These are phyloP conservation scores for Rhizopus arrhizus DNA, from an alignment of 371 early-diverging fungal species.

Conservation along the genomic window DNA sequence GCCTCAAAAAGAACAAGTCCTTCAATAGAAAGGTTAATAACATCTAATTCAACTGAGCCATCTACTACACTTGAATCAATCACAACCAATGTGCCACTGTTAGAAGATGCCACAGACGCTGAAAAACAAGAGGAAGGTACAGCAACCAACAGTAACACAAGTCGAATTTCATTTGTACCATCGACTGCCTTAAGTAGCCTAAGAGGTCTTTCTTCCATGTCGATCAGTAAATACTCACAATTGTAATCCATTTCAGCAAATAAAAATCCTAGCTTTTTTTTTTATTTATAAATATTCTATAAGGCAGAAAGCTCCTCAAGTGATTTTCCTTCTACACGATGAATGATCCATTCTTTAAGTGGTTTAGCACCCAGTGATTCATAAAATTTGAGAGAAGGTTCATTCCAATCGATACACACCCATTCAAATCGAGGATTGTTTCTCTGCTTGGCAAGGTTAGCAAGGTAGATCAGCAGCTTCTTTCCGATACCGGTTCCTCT, in stretches of 20 bases:
- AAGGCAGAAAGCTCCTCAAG: slow-evolving; percentile 56
- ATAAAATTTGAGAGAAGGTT: slow-evolving; percentile 65
- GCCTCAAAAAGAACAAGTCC: slow-evolving; percentile 9
- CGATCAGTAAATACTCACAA: slow-evolving; percentile 6
- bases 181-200: slow-evolving; percentile 21
- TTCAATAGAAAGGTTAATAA: slow-evolving; percentile 14
- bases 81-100: slow-evolving; percentile 7
- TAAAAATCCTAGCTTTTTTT: not conserved
- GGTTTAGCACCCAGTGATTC: slow-evolving; percentile 62
- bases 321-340: slow-evolving; percentile 64
- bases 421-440: slow-evolving; percentile 80
- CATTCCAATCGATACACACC: slow-evolving; percentile 65
- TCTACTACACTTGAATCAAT: slow-evolving; percentile 12
- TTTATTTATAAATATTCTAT: slow-evolving; percentile 16
- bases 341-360: slow-evolving; percentile 70
- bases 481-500: slow-evolving; percentile 79
- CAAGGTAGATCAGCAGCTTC: slow-evolving; percentile 68
- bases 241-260: not conserved
- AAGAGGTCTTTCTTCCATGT: slow-evolving; percentile 19
- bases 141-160: not conserved
- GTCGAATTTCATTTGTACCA: slow-evolving; percentile 1
- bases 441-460: slow-evolving; percentile 61
- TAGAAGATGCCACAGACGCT: slow-evolving; percentile 1
- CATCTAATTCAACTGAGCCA: slow-evolving; percentile 19
- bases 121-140: not conserved